phyloP scores from a whole-genome alignment of 805 yeast genomes.

The Candida anglica region DNA sequence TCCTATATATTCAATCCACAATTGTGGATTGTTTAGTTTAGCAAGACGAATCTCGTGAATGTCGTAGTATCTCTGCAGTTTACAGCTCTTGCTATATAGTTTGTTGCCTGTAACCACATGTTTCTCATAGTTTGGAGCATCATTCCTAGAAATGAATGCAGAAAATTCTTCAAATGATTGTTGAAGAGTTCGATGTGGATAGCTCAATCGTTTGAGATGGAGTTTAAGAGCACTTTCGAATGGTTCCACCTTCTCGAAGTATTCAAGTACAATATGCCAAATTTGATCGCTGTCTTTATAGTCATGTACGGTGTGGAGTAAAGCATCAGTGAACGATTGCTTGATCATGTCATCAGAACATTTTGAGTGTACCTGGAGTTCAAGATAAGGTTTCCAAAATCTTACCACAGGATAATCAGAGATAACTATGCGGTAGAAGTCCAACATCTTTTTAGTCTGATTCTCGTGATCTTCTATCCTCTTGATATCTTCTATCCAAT shows the following conservation, averaged over 20 bases:
- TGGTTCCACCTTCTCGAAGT: constrained; percentile 7
- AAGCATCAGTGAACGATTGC: constrained; percentile 13
- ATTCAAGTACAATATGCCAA: constrained; percentile 16
- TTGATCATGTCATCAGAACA: constrained; percentile 3
- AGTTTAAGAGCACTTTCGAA: constrained; percentile 15
- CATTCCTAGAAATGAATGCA: constrained; percentile 29
- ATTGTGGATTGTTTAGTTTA: constrained; percentile 10
- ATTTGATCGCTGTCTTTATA: constrained; percentile 14
- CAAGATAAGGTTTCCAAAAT: constrained; percentile 18
- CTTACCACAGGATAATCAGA: constrained; percentile 16
- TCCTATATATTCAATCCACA: constrained; percentile 33
- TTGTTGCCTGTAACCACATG: constrained; percentile 35
- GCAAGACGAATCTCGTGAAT: constrained; percentile 24
- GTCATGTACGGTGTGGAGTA: constrained; percentile 21
- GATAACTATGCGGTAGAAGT: constrained; percentile 12
- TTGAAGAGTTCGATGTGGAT: constrained; percentile 40
- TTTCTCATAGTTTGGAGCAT: constrained; percentile 22
- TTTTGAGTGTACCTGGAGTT: constrained; percentile 4
- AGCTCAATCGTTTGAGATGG: constrained; percentile 26
- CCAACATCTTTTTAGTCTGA: constrained; percentile 5
- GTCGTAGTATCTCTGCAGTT: constrained; percentile 28
- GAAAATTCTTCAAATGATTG: constrained; percentile 39
- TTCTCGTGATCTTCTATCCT: constrained; percentile 7
- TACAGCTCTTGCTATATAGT: constrained; percentile 24
- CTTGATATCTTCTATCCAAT: constrained; percentile 17